Conservation (phyloP, 176 grass and related monocot genomes). For the Paspalum vaginatum region DNA sequence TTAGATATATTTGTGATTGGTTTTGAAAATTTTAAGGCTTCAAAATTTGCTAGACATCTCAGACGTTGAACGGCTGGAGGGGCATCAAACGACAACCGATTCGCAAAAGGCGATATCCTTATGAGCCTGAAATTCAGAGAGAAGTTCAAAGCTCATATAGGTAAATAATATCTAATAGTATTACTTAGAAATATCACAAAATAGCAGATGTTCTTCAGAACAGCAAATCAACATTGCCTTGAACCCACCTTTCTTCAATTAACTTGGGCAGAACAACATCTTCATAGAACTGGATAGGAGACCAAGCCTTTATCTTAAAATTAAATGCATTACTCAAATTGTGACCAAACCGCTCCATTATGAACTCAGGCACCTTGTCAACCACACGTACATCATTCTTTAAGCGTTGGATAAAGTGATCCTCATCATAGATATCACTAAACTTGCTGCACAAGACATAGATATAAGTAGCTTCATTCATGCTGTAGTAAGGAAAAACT, state of each 20-base stretch:
- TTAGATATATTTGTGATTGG: slow-evolving; percentile 72
- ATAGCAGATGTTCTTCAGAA: slow-evolving; percentile 19
- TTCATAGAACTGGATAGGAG: slow-evolving; percentile 81
- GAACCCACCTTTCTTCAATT: slow-evolving; percentile 83
- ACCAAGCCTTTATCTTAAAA: slow-evolving; percentile 99
- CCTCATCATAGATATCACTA: slow-evolving; percentile 90
- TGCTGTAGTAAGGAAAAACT: background rate
- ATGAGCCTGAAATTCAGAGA: slow-evolving; percentile 67
- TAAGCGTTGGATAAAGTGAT: slow-evolving; percentile 74
- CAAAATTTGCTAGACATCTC: slow-evolving; percentile 96
- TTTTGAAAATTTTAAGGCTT: slow-evolving; percentile 93
- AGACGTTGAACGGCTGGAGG: slow-evolving; percentile 80
- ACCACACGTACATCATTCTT: slow-evolving; percentile 90
- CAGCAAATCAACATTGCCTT: slow-evolving; percentile 30
- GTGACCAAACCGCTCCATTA: slow-evolving; percentile 89
- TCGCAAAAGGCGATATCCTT: slow-evolving; percentile 97
- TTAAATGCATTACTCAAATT: slow-evolving; percentile 97
- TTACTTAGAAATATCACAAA: slow-evolving; percentile 20
- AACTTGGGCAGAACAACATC: slow-evolving; percentile 88
- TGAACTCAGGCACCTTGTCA: slow-evolving; percentile 83
- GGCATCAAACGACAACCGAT: slow-evolving; percentile 88
- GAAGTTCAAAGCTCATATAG: slow-evolving; percentile 1
- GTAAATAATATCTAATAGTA: background rate
- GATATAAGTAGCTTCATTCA: slow-evolving; percentile 17
- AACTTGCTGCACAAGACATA: slow-evolving; percentile 79